Evolutionary conservation across 768 basidiomycete genomes (phyloP), one percentile per base, ranked within the genome.

Genomic region (Serendipita sp.): DNA sequence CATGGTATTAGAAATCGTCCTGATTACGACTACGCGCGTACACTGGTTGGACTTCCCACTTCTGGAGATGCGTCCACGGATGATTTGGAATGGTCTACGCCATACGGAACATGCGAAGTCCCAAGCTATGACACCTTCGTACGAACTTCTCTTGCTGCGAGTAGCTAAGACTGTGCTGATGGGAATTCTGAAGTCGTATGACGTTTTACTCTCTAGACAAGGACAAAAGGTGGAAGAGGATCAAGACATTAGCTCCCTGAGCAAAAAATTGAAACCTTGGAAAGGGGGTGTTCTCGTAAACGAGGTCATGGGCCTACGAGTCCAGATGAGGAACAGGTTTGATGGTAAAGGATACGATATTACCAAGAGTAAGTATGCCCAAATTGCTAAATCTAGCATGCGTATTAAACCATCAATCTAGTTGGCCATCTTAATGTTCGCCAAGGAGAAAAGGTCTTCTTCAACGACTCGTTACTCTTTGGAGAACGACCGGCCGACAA

Each of bases 301-400:
- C 63, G 86, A 92, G 70, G 77, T 92, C 7, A 81, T 86, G 1
- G 92, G 92, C 3, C 80, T 96, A 54, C 81, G 89, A 44, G 80
- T 85, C 1, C 85, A 84, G 67, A 85, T 94, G 18, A 84, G 89
- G 28, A 86, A 82, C 70, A 79, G 91, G 32, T 72, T 92, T 63
- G 92, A 94, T 69, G 86, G 86, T 11, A 85, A 79, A 68, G 92
- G 92, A 5, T 95, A 92, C 69, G 89, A 95, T 69, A 80, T 97
- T 63, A 80, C 86, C 38, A 89, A 84, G 76, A 76, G 93, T 93
- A 69, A 70, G 86, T 73, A 18, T 18, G 30, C 44, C 44, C 11
- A 64, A 24, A 10, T 66, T 13, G 28, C 24, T 8, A 69, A 67
- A 62, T 24, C 24, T 24, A 24, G 24, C 53, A 38, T 3, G 62